phyloP scores from a whole-genome alignment of 768 basidiomycete genomes.

The Mycena amicta region DNA sequence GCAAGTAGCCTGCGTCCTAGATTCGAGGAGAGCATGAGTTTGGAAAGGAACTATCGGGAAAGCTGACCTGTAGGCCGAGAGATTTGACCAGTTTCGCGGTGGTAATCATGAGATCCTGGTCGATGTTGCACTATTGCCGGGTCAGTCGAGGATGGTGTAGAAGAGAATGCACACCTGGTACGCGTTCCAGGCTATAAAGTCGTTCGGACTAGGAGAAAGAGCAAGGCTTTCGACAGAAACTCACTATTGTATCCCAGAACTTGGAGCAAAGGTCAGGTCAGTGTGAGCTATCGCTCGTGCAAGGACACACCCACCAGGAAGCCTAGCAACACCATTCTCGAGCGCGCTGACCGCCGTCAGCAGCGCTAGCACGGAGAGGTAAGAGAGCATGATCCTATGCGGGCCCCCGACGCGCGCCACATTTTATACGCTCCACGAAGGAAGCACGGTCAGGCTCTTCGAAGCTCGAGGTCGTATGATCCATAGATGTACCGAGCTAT shows the following conservation, averaged over 20 bases:
- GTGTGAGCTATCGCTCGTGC: neutral
- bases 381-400: too few relatives aligned
- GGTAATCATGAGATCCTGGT: slow-evolving; percentile 52
- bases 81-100: slow-evolving; percentile 55
- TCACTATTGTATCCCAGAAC: slow-evolving; percentile 23
- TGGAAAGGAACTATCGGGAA: neutral
- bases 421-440: too few relatives aligned
- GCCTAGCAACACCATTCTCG: slow-evolving; percentile 17
- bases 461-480: too few relatives aligned
- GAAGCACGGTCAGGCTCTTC: too few relatives aligned
- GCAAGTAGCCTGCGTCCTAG: slow-evolving; percentile 54
- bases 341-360: slow-evolving; percentile 7
- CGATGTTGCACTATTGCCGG: slow-evolving; percentile 26
- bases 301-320: slow-evolving; percentile 3
- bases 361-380: neutral
- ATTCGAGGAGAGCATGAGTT: neutral
- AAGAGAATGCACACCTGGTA: slow-evolving; percentile 10
- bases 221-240: neutral
- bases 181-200: slow-evolving; percentile 17
- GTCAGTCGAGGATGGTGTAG: neutral
- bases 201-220: neutral
- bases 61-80: slow-evolving; percentile 66
- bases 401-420: too few relatives aligned
- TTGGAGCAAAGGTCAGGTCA: neutral
- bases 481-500: too few relatives aligned